These are phyloP conservation scores for Leptoxyphium fumago DNA, from an alignment of 2,329 filamentous ascomycete genomes.

Conservation along the genomic window DNA sequence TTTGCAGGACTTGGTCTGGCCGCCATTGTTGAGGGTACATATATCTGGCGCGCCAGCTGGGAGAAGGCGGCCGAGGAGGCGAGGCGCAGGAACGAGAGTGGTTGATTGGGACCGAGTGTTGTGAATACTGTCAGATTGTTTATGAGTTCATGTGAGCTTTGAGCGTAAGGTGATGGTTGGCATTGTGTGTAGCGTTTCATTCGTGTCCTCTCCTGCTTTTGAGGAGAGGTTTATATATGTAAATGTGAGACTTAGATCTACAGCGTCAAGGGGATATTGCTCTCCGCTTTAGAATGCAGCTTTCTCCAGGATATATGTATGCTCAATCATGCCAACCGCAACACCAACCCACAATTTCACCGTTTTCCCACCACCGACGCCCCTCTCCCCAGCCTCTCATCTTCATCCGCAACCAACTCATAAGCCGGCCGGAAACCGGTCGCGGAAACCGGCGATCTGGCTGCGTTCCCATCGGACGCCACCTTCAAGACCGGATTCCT, in stretches of 20 bases:
- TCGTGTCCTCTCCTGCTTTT: not conserved
- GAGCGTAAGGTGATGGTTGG: not conserved
- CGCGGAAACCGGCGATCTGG: slow-evolving; percentile 4
- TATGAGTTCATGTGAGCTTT: too few species aligned
- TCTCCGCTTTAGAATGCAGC: too few species aligned
- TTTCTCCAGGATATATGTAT: too few species aligned
- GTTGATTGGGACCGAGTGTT: slow-evolving; percentile 1
- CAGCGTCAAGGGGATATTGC: too few species aligned
- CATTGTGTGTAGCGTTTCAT: not conserved
- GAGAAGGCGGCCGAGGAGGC: slow-evolving; percentile 46
- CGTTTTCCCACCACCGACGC: slow-evolving; percentile 16
- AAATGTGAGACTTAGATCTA: too few species aligned
- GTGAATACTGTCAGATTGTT: too few species aligned
- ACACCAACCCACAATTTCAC: not conserved
- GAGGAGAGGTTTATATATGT: not conserved
- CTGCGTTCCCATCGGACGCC: slow-evolving; percentile 16
- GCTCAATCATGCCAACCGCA: too few species aligned
- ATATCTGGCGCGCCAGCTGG: slow-evolving; percentile 42
- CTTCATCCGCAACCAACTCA: slow-evolving; percentile 57
- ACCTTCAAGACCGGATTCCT: slow-evolving; percentile 62
- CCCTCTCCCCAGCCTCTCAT: slow-evolving; percentile 61
- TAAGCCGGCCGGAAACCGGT: slow-evolving; percentile 54
- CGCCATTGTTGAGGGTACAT: slow-evolving; percentile 39
- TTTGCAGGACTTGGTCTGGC: slow-evolving; percentile 52
- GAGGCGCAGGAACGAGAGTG: slow-evolving; percentile 37